Evolutionary conservation across 306 rosid genomes (phyloP).

Genomic region (Cucurbita argyrosperma): DNA sequence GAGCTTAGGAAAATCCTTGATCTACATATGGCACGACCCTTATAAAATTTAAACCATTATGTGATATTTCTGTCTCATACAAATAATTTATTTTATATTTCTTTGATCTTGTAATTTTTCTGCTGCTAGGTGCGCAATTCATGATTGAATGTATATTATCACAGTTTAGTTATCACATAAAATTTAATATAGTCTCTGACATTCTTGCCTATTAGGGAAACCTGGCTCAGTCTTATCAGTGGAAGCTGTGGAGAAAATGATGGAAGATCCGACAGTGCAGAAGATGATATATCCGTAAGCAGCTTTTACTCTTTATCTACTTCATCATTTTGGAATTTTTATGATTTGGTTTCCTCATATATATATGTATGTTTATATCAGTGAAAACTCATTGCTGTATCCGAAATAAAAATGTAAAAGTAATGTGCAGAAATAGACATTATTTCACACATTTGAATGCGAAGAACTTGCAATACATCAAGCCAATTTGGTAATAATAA

Average conservation of each 20-base stretch:
- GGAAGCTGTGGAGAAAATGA: constrained; percentile 96
- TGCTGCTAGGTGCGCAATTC: background rate
- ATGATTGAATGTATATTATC: background rate
- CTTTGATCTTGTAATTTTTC: background rate
- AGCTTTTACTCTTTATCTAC: constrained; percentile 8
- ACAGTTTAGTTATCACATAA: constrained; percentile 3
- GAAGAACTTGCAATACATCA: background rate
- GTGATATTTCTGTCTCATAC: background rate
- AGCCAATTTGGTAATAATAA: background rate
- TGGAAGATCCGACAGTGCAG: constrained; percentile 98
- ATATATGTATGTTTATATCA: background rate
- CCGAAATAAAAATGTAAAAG: background rate
- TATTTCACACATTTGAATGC: background rate
- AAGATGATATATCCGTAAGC: constrained; percentile 97
- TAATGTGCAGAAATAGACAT: background rate
- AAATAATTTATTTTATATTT: background rate
- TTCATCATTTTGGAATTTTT: background rate
- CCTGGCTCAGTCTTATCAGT: constrained; percentile 42
- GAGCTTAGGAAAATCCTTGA: background rate
- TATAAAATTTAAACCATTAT: background rate
- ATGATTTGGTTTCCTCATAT: constrained; percentile 2
- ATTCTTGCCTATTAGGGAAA: constrained; percentile 35
- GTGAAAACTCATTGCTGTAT: background rate
- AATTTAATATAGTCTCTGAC: constrained; percentile 10
- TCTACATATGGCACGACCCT: background rate